Percentiles rank a stretch among this genome's conserved stretches.
Conservation (phyloP, 257 asterid genomes). For the Przewalskia tangutica region DNA sequence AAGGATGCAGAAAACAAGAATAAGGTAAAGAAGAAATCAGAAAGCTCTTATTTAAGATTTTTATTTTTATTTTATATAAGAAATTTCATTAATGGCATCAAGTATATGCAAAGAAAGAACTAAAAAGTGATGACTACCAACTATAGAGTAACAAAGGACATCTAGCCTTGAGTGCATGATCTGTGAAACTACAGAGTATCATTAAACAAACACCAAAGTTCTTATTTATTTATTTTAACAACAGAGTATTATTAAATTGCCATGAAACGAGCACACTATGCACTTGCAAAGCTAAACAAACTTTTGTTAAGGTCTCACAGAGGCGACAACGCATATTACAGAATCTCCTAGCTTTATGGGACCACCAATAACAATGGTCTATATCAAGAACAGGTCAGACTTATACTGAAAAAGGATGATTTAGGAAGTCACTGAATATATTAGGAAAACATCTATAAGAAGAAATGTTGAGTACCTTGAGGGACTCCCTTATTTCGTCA, state of each 20-base stretch:
- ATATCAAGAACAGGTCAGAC: neutral
- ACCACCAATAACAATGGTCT: neutral
- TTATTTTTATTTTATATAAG: too few relatives aligned
- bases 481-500: slow-evolving; percentile 91
- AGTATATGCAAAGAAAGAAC: neutral
- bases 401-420: neutral
- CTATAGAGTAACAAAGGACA: neutral
- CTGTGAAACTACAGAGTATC: neutral
- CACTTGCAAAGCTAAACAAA: neutral
- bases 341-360: neutral
- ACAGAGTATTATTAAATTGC: neutral
- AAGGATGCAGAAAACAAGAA: neutral
- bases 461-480: slow-evolving; percentile 50
- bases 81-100: neutral
- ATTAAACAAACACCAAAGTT: neutral
- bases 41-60: too few relatives aligned
- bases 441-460: neutral
- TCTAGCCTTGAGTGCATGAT: neutral
- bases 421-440: neutral
- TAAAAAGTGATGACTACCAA: neutral
- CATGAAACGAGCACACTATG: neutral
- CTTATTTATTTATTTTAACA: neutral
- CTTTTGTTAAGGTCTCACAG: neutral
- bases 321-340: neutral
- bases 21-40: neutral